Conservation (phyloP, 1,284 basidiomycete species). For the Filobasidium uniguttulatum region DNA sequence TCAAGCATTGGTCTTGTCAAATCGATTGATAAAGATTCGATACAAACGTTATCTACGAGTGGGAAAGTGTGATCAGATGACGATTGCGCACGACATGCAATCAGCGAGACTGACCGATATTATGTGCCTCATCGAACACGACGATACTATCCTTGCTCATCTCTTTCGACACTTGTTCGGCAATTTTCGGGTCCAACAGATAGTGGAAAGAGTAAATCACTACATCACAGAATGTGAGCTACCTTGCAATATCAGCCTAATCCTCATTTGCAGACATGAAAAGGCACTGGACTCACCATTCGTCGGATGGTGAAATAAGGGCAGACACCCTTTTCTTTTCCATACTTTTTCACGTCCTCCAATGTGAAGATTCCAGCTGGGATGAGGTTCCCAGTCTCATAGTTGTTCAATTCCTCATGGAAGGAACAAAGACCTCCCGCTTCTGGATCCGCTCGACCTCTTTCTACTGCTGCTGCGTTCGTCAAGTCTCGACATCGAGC, state of each 20-base stretch:
- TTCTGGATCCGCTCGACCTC: conserved; percentile 73
- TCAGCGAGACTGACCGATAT: conserved; percentile 57
- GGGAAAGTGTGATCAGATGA: conserved; percentile 1
- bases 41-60: conserved; percentile 86
- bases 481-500: conserved; percentile 93
- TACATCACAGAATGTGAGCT: conserved; percentile 92
- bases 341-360: conserved; percentile 82
- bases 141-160: conserved; percentile 96
- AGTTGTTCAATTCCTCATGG: conserved; percentile 76
- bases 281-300: conserved; percentile 53
- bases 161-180: conserved; percentile 96
- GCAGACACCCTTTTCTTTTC: conserved; percentile 71
- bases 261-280: not conserved
- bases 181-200: conserved; percentile 95
- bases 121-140: conserved; percentile 98
- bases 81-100: not conserved
- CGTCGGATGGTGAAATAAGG: conserved; percentile 94
- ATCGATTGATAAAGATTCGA: conserved; percentile 95
- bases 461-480: conserved; percentile 68
- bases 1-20: conserved; percentile 98
- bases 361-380: conserved; percentile 86
- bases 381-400: conserved; percentile 72
- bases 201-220: conserved; percentile 99
- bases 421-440: conserved; percentile 86
- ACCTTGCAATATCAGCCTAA: conserved; percentile 2